A percentile compares a stretch with the other conserved stretches of the same genome.
Evolutionary conservation across 1,284 basidiomycete species (phyloP).

Genomic region (Sphagnurus paluster): DNA sequence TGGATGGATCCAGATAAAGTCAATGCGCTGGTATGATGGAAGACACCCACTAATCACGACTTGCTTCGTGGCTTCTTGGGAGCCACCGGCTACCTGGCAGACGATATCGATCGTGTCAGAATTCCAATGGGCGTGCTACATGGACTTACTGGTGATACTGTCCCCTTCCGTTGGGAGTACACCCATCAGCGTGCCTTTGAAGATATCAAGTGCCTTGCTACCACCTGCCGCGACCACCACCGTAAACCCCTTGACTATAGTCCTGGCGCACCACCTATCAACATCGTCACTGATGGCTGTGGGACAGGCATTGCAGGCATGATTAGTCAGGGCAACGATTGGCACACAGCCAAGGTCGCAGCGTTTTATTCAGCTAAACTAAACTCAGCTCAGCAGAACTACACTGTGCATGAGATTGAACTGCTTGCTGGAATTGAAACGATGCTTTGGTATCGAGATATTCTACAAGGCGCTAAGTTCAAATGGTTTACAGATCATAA

Average conservation of each 20-base stretch:
- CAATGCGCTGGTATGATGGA: neutral
- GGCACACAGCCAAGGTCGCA: constrained; percentile 25
- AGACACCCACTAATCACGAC: neutral
- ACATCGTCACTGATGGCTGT: constrained; percentile 31
- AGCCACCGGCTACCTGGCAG: neutral
- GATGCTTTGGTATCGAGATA: constrained; percentile 29
- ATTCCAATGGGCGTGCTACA: constrained; percentile 3
- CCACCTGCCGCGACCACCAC: constrained; percentile 20
- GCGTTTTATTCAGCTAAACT: constrained; percentile 39
- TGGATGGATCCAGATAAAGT: constrained; percentile 3
- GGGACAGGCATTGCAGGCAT: constrained; percentile 26
- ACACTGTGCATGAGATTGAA: constrained; percentile 35
- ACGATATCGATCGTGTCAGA: neutral
- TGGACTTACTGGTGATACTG: constrained; percentile 2
- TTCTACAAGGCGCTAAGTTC: constrained; percentile 31
- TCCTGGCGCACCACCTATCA: constrained; percentile 18
- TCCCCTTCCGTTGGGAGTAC: constrained; percentile 29
- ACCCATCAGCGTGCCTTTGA: constrained; percentile 36
- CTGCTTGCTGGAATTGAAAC: constrained; percentile 34
- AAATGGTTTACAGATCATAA: constrained; percentile 38
- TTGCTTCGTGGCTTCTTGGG: constrained; percentile 1
- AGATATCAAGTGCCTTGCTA: constrained; percentile 28
- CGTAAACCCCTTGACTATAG: constrained; percentile 27
- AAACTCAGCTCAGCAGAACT: constrained; percentile 37
- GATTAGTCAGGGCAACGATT: constrained; percentile 29